Conservation (phyloP, 2,329 filamentous ascomycete genomes). For the Pseudomassariella vexata region DNA sequence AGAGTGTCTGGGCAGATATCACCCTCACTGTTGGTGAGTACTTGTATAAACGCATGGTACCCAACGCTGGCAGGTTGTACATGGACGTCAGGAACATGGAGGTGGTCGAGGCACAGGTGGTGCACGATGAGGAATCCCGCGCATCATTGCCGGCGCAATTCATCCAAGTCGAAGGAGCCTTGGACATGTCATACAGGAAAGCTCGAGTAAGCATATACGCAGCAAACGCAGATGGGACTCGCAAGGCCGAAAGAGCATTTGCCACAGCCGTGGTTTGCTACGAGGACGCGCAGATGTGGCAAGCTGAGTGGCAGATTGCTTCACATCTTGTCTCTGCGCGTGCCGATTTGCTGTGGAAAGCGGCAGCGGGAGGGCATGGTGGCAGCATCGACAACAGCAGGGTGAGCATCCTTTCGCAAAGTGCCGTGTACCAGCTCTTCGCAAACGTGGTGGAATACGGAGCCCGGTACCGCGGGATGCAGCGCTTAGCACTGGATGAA, state of each 20-base stretch:
- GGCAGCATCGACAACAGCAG: conserved; percentile 65
- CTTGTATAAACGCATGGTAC: conserved; percentile 44
- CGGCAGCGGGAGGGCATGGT: conserved; percentile 54
- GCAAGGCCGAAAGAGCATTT: conserved; percentile 29
- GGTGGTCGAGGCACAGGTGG: conserved; percentile 52
- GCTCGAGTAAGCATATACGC: conserved; percentile 30
- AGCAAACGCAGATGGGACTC: conserved; percentile 27
- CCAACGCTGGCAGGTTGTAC: conserved; percentile 26
- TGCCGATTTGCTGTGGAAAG: conserved; percentile 48
- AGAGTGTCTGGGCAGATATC: conserved; percentile 53
- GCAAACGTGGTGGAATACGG: conserved; percentile 46
- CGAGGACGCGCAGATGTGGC: conserved; percentile 44
- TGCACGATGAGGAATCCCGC: conserved; percentile 19
- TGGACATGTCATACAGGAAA: conserved; percentile 27
- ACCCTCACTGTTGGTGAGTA: conserved; percentile 57
- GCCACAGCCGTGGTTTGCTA: conserved; percentile 46
- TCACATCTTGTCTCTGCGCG: conserved; percentile 60
- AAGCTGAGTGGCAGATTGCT: conserved; percentile 55
- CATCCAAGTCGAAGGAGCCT: not conserved
- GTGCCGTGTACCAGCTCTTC: conserved; percentile 67
- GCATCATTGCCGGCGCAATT: not conserved
- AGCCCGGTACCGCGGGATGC: conserved; percentile 43
- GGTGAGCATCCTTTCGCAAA: no score
- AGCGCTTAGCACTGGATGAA: conserved; percentile 47
- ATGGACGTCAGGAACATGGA: conserved; percentile 21